Percentiles rank a stretch among this genome's conserved stretches.
Conservation (phyloP, 352 stramenopile genomes). For the Elongisporangium prolatum region DNA sequence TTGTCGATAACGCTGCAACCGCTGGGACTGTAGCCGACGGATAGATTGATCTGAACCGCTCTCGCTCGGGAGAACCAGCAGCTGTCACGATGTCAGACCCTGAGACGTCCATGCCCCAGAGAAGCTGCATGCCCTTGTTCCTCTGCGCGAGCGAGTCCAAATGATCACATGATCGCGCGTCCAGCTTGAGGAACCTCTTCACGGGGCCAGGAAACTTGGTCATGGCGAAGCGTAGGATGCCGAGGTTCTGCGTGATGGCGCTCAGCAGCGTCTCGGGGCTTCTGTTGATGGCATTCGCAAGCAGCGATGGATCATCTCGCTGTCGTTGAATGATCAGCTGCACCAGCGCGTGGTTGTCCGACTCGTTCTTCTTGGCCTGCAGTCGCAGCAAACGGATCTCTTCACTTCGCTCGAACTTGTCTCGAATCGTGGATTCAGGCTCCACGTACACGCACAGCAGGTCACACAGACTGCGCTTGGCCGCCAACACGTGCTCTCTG, state of each 20-base stretch:
- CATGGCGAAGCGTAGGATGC: conserved; percentile 69
- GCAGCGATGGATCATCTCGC: conserved; percentile 44
- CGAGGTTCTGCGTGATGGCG: conserved; percentile 51
- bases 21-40: not conserved
- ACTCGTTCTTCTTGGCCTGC: conserved; percentile 15
- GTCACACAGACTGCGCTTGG: conserved; percentile 31
- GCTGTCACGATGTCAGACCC: conserved; percentile 11
- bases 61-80: conserved; percentile 2
- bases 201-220: conserved; percentile 58
- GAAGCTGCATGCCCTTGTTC: conserved; percentile 49
- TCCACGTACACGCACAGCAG: conserved; percentile 40
- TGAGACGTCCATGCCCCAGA: conserved; percentile 30
- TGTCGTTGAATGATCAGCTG: conserved; percentile 44
- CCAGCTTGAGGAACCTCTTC: conserved; percentile 63
- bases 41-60: not conserved
- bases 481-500: conserved; percentile 4
- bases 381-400: conserved; percentile 14
- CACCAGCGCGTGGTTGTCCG: conserved; percentile 27
- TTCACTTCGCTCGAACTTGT: conserved; percentile 42
- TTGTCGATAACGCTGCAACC: conserved; percentile 5
- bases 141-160: conserved; percentile 44
- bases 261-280: conserved; percentile 63
- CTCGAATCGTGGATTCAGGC: conserved; percentile 34
- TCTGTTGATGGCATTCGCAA: conserved; percentile 59
- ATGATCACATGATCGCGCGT: conserved; percentile 48